Evolutionary conservation across 352 stramenopile genomes (phyloP), one percentile per base, ranked within the genome.

Genomic region (Pythium brassicae): DNA sequence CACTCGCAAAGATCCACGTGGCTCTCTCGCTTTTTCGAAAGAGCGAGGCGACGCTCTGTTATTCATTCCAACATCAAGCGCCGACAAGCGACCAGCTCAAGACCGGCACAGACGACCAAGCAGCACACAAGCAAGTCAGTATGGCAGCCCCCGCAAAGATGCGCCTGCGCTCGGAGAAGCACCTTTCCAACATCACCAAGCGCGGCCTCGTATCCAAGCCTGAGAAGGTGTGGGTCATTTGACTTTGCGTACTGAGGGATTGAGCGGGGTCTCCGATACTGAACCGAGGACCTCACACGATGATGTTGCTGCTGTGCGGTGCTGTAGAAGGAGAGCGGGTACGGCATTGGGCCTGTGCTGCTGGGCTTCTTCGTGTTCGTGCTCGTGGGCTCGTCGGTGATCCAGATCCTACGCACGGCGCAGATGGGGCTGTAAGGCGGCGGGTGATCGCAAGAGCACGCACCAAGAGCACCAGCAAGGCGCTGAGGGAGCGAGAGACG

Each of bases 351-450:
- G 20, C 86, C 86, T 35, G 53, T 91, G 44, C 74, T 95, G 4
- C 54, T 95, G 50, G 86, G 78, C 35, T 94, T 95, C 68, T 91
- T 95, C 60, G 65, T 94, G 43, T 95, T 95, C 42, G 82, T 95
- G 55, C 62, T 95, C 9, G 81, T 94, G 42, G 86, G 86, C 34
- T 95, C 86, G 55, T 92, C 86, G 22, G 65, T 95, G 37, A 76
- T 95, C 34, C 82, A 95, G 71, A 92, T 95, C 62, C 63, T 95
- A 43, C 83, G 78, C 47, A 88, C 77, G 59, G 83, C 83, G 11
- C 74, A 91, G 62, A 62, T 89, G 45, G 80, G 85, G 4, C 63
- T 90, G 50, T 92, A 86, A 78, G 53, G 42, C 37, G 5, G 17
- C 8, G 37, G 4, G 9, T 46, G 32, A 22, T 49, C 34, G 11